A percentile compares a stretch with the other conserved stretches of the same genome.
Conservation (phyloP, 805 yeast species). For the Ogataea chonburiensis region DNA sequence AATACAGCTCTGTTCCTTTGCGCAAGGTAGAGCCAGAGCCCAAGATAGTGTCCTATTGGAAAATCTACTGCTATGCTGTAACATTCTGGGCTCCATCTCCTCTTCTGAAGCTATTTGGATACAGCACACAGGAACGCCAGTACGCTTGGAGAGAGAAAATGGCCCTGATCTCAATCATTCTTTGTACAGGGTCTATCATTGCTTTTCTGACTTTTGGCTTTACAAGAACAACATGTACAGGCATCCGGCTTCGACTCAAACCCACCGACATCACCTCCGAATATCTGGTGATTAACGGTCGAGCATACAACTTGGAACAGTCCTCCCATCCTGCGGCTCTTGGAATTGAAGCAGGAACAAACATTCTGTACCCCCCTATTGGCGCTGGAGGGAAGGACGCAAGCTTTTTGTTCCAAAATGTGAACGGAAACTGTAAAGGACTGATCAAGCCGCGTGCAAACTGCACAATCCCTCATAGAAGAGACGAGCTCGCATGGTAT, state of each 20-base stretch:
- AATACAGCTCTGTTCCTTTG: constrained; percentile 25
- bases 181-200: constrained; percentile 70
- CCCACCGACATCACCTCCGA: constrained; percentile 59
- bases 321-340: constrained; percentile 80
- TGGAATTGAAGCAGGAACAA: constrained; percentile 69
- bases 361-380: constrained; percentile 78
- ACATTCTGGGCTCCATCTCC: constrained; percentile 95
- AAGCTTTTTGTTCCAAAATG: constrained; percentile 83
- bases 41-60: constrained; percentile 56
- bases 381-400: constrained; percentile 89
- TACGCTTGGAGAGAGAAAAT: constrained; percentile 97
- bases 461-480: constrained; percentile 67
- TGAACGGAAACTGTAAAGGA: constrained; percentile 84
- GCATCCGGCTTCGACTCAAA: constrained; percentile 47
- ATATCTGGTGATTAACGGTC: constrained; percentile 75
- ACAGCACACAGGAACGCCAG: constrained; percentile 77
- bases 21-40: constrained; percentile 25
- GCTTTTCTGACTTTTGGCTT: constrained; percentile 91
- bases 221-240: constrained; percentile 74
- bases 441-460: constrained; percentile 68
- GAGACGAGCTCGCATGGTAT: constrained; percentile 82
- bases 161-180: constrained; percentile 74
- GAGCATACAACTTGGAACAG: constrained; percentile 66
- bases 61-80: constrained; percentile 69
- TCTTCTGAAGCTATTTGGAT: constrained; percentile 66